These are phyloP conservation scores for Flaveria linearis DNA, from an alignment of 129 eudicot species.

Conservation along the genomic window DNA sequence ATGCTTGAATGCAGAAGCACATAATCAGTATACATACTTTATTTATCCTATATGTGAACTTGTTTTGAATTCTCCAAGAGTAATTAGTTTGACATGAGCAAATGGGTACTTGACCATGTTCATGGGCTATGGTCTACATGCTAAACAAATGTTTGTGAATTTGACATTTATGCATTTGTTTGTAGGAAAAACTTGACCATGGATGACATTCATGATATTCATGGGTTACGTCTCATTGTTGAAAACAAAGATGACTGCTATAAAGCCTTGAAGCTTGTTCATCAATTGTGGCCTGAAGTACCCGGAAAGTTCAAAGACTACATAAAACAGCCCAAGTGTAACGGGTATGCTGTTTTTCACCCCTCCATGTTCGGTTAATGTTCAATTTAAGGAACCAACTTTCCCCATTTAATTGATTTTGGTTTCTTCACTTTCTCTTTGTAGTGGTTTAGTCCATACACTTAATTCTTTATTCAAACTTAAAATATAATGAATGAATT, in stretches of 20 bases:
- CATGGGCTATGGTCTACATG: background rate
- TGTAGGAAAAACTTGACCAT: slow-evolving; percentile 85
- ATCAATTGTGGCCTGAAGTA: slow-evolving; percentile 73
- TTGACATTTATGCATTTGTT: slow-evolving; percentile 24
- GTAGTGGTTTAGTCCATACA: background rate
- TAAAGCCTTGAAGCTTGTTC: slow-evolving; percentile 68
- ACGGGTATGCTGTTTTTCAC: slow-evolving; percentile 54
- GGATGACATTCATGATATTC: slow-evolving; percentile 92
- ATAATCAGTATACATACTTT: background rate
- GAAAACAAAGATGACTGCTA: slow-evolving; percentile 89
- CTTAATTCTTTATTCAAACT: too few species aligned
- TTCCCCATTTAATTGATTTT: background rate
- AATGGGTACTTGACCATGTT: background rate
- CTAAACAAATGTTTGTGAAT: slow-evolving; percentile 3
- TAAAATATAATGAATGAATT: background rate
- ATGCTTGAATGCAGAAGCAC: background rate
- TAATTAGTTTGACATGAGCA: background rate
- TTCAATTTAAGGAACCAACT: background rate
- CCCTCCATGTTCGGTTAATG: background rate
- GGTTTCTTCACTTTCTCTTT: background rate
- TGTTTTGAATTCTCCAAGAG: too few species aligned
- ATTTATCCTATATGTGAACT: background rate
- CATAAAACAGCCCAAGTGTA: slow-evolving; percentile 66
- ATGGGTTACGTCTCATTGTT: slow-evolving; percentile 89
- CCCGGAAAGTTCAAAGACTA: slow-evolving; percentile 97